Evolutionary conservation across 305 asterid species (phyloP).

Genomic region (Ilex paraguariensis): DNA sequence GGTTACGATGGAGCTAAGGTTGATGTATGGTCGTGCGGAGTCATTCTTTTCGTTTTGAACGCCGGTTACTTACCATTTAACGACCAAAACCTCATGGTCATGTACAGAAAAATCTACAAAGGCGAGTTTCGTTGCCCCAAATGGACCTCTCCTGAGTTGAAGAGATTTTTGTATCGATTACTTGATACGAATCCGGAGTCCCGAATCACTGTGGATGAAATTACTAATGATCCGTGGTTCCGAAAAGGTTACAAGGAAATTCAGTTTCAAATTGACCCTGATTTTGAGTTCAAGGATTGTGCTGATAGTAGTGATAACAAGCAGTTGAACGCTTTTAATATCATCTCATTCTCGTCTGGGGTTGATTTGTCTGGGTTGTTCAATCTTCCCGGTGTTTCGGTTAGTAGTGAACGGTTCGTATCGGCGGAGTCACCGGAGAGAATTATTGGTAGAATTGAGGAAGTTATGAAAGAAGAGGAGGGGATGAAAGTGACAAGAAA

Average conservation of each 20-base stretch:
- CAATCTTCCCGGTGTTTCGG: slow-evolving; percentile 13
- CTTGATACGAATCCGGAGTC: slow-evolving; percentile 59
- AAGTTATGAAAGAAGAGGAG: slow-evolving; percentile 31
- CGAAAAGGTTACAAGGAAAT: slow-evolving; percentile 37
- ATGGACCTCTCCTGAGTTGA: slow-evolving; percentile 60
- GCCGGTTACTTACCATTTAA: slow-evolving; percentile 70
- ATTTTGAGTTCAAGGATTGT: slow-evolving; percentile 30
- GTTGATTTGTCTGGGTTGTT: slow-evolving; percentile 52
- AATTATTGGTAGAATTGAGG: slow-evolving; percentile 34
- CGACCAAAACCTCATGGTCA: slow-evolving; percentile 51
- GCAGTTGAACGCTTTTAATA: slow-evolving; percentile 45
- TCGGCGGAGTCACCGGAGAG: slow-evolving; percentile 34
- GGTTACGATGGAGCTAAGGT: slow-evolving; percentile 68
- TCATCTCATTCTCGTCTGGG: slow-evolving; percentile 52
- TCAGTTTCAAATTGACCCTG: slow-evolving; percentile 22
- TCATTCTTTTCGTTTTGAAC: slow-evolving; percentile 47
- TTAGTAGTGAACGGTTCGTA: slow-evolving; percentile 28
- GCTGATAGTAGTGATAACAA: slow-evolving; percentile 10
- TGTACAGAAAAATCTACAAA: slow-evolving; percentile 62
- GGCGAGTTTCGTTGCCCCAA: slow-evolving; percentile 63
- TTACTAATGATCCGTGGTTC: slow-evolving; percentile 57
- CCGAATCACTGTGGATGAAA: slow-evolving; percentile 47
- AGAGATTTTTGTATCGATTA: slow-evolving; percentile 37
- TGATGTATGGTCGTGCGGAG: slow-evolving; percentile 77
- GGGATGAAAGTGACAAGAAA: slow-evolving; percentile 28